Evolutionary conservation across 2,329 filamentous ascomycete genomes (phyloP), one percentile per base, ranked within the genome.

Genomic region (Huntiella moniliformis): DNA sequence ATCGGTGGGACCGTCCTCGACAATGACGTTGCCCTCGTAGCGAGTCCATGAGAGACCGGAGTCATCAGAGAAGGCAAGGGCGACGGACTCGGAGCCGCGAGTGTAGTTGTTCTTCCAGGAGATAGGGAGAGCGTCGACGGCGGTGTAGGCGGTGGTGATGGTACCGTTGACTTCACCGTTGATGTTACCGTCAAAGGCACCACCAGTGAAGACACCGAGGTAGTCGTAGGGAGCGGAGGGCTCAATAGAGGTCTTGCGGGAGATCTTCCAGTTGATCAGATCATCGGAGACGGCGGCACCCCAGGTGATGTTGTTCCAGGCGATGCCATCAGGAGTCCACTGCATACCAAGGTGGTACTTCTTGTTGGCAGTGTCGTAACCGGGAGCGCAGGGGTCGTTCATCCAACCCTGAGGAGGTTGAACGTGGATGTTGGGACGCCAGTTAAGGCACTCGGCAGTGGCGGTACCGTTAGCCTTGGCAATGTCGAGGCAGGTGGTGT

Each of bases 61-160:
- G 60, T 63, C 61, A 58, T 47, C 62, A 54, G 56, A 61, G 4
- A 64, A 57, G 1, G 65, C 66, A 1, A 67, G 54, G 11, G 61
- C 61, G 44, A 68, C 63, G 0, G 64, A 63, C 51, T 69, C 66
- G 34, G 62, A 62, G 5, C 63, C 64, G 7, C 62, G 59, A n/a
- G 59, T 63, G 49, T 68, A 66, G 18, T 57, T 55, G 34, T 66
- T 58, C 6, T 61, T 66, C 64, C 64, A 67, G 35, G 64, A 60
- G 10, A 67, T 66, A 0, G 65, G 65, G 5, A 66, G 52, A 49
- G 59, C 64, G 13, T 59, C 60, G 10, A 67, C 63, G 2, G 61
- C 63, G 3, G 64, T 66, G 49, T 67, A 67, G 2, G 67, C 54
- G 7, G 67, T 54, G 0, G 64, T 67, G 3, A 64, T 63, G 4